These are phyloP conservation scores for Closterium sp. DNA, from an alignment of 139 green algal species.

Conservation along the genomic window DNA sequence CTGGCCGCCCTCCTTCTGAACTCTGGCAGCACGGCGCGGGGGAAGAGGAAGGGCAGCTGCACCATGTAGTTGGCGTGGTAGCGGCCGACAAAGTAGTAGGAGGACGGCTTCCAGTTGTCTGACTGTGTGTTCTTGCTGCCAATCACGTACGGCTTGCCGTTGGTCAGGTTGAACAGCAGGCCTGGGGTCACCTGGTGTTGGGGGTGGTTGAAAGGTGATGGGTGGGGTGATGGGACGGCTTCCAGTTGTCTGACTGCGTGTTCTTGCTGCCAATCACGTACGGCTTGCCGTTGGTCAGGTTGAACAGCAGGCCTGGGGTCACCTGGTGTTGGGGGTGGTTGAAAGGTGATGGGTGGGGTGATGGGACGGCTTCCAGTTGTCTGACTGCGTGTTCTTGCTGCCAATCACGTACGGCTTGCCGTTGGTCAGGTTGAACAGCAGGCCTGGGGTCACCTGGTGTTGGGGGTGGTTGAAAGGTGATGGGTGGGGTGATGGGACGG, in stretches of 20 bases:
- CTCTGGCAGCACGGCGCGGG: neutral
- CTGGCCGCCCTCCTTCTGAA: neutral
- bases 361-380: neutral
- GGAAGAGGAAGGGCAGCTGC: constrained; percentile 4
- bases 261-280: too few relatives aligned
- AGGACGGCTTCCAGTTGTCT: neutral
- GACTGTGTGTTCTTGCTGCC: neutral
- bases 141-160: neutral
- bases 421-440: neutral
- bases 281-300: too few relatives aligned
- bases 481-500: too few relatives aligned
- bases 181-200: neutral
- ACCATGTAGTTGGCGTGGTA: constrained; percentile 10
- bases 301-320: too few relatives aligned
- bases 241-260: too few relatives aligned
- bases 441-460: neutral
- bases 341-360: too few relatives aligned
- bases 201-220: neutral
- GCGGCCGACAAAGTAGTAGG: neutral
- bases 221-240: too few relatives aligned
- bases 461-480: too few relatives aligned
- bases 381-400: neutral
- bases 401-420: neutral
- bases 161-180: neutral
- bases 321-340: too few relatives aligned